Evolutionary conservation across 805 yeast species (phyloP).

Genomic region (Lachancea kluyveri): DNA sequence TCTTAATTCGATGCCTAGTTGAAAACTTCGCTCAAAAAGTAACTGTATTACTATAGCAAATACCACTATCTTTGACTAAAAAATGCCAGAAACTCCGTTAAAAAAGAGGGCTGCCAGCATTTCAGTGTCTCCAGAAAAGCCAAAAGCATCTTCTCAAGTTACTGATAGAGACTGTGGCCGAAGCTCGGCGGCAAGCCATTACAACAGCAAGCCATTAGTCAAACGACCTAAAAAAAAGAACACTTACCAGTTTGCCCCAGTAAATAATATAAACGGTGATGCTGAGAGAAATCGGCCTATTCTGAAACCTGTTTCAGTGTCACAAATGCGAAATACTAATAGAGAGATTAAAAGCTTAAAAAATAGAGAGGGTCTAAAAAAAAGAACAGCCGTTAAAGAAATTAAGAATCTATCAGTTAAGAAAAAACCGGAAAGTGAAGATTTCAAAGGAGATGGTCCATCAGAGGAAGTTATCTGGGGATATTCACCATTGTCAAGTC

Average conservation of each 20-base stretch:
- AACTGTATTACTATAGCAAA: no score
- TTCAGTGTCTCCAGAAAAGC: conserved; percentile 16
- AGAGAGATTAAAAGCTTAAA: conserved; percentile 6
- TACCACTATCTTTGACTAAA: conserved; percentile 10
- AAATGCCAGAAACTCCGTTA: conserved; percentile 18
- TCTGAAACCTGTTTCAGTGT: conserved; percentile 25
- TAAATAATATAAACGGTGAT: conserved; percentile 16
- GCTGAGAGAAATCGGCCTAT: conserved; percentile 10
- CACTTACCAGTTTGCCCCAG: conserved; percentile 26
- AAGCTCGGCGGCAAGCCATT: conserved; percentile 17
- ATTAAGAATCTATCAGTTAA: conserved; percentile 2
- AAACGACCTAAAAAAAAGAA: conserved; percentile 12
- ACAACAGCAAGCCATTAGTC: neutral
- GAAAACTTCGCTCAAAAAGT: no score
- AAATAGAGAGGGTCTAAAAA: conserved; percentile 6
- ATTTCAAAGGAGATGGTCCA: conserved; percentile 8
- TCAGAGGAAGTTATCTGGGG: conserved; percentile 31
- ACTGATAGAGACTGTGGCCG: neutral
- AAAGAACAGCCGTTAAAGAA: conserved; percentile 1
- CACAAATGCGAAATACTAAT: conserved; percentile 24
- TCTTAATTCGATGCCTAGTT: no score
- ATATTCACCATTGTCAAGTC: conserved; percentile 27
- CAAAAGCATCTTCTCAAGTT: conserved; percentile 3
- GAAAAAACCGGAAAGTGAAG: neutral
- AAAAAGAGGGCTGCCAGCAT: conserved; percentile 18